Evolutionary conservation across 176 grass and related monocot species (phyloP).

Genomic region (Raddia distichophylla): DNA sequence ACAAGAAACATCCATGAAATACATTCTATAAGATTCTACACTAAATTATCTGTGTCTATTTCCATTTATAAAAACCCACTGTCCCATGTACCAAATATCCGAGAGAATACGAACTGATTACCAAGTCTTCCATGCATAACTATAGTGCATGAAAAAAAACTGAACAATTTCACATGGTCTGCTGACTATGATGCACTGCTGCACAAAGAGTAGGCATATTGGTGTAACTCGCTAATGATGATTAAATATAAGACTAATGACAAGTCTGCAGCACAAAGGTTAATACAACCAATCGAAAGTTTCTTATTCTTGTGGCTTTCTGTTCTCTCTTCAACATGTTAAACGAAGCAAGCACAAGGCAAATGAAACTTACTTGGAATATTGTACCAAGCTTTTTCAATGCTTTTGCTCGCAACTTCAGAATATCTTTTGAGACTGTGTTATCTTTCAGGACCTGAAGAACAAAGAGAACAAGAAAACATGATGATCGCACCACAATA

Average conservation of each 20-base stretch:
- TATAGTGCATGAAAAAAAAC: background rate
- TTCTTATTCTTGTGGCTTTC: background rate
- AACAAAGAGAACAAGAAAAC: slow-evolving; percentile 28
- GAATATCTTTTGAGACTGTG: slow-evolving; percentile 71
- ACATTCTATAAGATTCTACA: background rate
- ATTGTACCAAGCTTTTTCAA: slow-evolving; percentile 92
- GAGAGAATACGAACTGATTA: background rate
- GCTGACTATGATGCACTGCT: background rate
- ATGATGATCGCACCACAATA: background rate
- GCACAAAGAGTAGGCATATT: background rate
- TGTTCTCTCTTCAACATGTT: background rate
- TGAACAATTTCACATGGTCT: background rate
- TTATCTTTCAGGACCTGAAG: slow-evolving; percentile 85
- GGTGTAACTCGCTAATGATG: slow-evolving; percentile 13
- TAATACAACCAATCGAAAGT: background rate
- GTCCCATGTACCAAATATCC: background rate
- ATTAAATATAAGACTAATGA: background rate
- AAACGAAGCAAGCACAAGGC: background rate
- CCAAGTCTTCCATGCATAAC: slow-evolving; percentile 3
- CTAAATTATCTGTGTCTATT: background rate
- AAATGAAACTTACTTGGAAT: slow-evolving; percentile 75
- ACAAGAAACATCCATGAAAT: background rate
- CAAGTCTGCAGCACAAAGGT: background rate
- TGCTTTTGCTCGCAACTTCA: slow-evolving; percentile 75
- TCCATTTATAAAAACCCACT: background rate